Evolutionary conservation across 1,284 basidiomycete genomes (phyloP).

Genomic region (Vanrija sp.): DNA sequence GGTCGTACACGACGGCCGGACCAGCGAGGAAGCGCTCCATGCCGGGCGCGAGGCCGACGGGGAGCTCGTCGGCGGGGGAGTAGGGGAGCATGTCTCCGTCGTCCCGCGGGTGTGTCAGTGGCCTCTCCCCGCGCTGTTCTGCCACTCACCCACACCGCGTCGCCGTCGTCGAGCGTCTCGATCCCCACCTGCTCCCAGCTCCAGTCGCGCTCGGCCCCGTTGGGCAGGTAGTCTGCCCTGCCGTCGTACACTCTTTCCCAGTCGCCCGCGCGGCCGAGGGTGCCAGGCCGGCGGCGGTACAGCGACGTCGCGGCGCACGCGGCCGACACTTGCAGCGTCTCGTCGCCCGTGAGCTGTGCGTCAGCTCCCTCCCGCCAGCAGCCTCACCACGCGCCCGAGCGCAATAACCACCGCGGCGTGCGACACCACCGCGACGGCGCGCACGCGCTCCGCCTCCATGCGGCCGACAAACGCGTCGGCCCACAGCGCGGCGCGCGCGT

Average conservation of each 20-base stretch:
- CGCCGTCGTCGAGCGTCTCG: conserved; percentile 23
- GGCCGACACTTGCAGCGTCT: conserved; percentile 32
- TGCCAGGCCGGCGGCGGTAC: conserved; percentile 30
- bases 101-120: conserved; percentile 20
- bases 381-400: conserved; percentile 45
- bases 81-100: conserved; percentile 30
- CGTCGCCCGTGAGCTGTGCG: conserved; percentile 13
- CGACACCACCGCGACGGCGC: conserved; percentile 49
- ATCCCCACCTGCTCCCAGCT: conserved; percentile 36
- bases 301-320: conserved; percentile 44
- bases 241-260: conserved; percentile 44
- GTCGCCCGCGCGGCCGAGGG: conserved; percentile 28
- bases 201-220: conserved; percentile 49
- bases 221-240: conserved; percentile 41
- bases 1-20: too few relatives aligned
- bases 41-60: conserved; percentile 40
- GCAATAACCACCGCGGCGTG: conserved; percentile 53
- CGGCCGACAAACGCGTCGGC: conserved; percentile 36
- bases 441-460: conserved; percentile 42
- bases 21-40: conserved; percentile 35
- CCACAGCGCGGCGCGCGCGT: conserved; percentile 40
- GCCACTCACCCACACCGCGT: conserved; percentile 40
- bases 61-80: conserved; percentile 32
- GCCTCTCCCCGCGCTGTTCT: not conserved
- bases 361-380: conserved; percentile 17